A percentile compares a stretch with the other conserved stretches of the same genome.
These are phyloP conservation scores for Tricholoma saponaceum DNA, from an alignment of 768 basidiomycete species.

Conservation along the genomic window DNA sequence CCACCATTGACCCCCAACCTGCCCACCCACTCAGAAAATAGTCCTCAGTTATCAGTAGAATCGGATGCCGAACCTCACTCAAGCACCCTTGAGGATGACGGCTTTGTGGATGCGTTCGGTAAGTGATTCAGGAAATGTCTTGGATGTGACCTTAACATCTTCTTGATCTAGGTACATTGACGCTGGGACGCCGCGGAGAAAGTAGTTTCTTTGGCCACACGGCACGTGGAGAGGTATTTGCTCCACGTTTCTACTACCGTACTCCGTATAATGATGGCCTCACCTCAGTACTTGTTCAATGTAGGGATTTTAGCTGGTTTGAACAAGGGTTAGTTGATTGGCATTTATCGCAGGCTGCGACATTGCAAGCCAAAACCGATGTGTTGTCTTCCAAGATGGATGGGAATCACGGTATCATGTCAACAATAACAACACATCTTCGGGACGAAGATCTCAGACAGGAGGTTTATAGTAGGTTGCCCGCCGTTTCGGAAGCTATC, in stretches of 20 bases:
- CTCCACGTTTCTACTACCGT: constrained; percentile 9
- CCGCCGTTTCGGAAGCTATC: constrained; percentile 54
- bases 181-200: constrained; percentile 48
- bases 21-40: background rate
- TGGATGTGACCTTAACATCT: background rate
- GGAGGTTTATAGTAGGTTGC: constrained; percentile 46
- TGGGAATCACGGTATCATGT: no score
- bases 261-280: no score
- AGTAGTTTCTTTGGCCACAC: constrained; percentile 59
- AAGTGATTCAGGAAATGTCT: background rate
- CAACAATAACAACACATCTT: no score
- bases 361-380: constrained; percentile 19
- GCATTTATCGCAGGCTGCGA: constrained; percentile 5
- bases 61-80: background rate
- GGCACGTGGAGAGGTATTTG: constrained; percentile 58
- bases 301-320: constrained; percentile 21
- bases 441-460: constrained; percentile 3
- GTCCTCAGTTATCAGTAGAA: background rate
- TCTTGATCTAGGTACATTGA: constrained; percentile 46
- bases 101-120: constrained; percentile 47
- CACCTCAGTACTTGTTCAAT: constrained; percentile 48
- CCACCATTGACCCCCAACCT: no score
- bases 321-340: constrained; percentile 8
- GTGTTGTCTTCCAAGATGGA: no score
- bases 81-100: constrained; percentile 33